These are phyloP conservation scores for Fomitopsis betulina DNA, from an alignment of 1,284 basidiomycete species.

Conservation along the genomic window DNA sequence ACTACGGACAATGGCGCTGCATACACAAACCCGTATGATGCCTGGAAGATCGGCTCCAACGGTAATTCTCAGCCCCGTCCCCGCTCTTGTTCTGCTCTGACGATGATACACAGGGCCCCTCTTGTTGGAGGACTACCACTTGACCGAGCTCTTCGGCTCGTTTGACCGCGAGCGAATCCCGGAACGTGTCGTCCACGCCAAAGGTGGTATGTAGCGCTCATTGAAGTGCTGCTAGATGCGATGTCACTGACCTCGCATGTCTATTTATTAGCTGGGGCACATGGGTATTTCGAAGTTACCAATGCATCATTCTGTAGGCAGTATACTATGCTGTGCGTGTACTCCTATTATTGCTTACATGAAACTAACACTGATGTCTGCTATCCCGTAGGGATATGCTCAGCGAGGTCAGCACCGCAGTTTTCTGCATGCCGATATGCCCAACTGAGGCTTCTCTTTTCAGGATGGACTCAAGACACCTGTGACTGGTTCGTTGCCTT, in stretches of 20 bases:
- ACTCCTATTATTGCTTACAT: constrained; percentile 32
- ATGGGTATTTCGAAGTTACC: constrained; percentile 50
- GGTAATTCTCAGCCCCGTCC: constrained; percentile 9
- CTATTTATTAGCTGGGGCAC: constrained; percentile 37
- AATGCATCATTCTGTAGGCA: constrained; percentile 23
- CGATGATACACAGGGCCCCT: constrained; percentile 13
- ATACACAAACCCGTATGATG: constrained; percentile 18
- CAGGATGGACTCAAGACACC: constrained; percentile 18
- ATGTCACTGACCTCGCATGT: background rate
- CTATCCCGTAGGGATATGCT: constrained; percentile 16
- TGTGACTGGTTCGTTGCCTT: constrained; percentile 14
- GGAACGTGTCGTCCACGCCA: constrained; percentile 38
- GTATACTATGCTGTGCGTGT: constrained; percentile 22
- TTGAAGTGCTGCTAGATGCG: background rate
- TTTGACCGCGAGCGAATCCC: constrained; percentile 52
- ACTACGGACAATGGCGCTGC: constrained; percentile 26
- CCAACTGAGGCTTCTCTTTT: background rate
- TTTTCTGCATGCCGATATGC: background rate
- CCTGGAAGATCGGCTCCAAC: constrained; percentile 27
- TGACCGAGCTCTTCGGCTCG: constrained; percentile 46
- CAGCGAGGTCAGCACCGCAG: constrained; percentile 10
- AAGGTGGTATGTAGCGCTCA: constrained; percentile 24
- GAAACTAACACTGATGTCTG: constrained; percentile 37
- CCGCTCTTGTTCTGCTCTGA: background rate
- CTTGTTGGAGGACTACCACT: constrained; percentile 20